Evolutionary conservation across 345 rosid genomes (phyloP), one percentile per base, ranked within the genome.

Genomic region (Gossypium longicalyx): DNA sequence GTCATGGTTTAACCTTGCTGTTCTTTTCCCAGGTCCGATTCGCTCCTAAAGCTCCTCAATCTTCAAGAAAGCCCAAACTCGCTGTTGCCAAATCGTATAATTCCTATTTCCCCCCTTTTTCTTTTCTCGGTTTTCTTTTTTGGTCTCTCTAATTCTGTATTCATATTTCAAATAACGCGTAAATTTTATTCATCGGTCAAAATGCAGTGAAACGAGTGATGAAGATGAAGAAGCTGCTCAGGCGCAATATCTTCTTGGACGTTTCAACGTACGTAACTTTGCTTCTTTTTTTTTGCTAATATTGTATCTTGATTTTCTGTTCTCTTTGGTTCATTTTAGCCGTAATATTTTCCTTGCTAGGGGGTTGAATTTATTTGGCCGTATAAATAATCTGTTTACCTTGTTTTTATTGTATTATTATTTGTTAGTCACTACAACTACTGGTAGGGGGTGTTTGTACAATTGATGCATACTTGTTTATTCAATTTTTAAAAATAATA

Each of bases 241-340:
- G 67, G 89, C 87, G 63, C 80, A 69, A 77, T 49, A 45, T 82
- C 91, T 89, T 74, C 77, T 89, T 62, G 75, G 66, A 53, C 84
- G 78, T 62, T 83, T 87, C 83, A 79, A 60, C 54, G 91, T 88
- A 77, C 38, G 71, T 68, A 29, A 17, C 20, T 19, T 11, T 44
- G 38, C 6, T 34, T 1, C 38, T 34, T 4, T 34, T 4, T 9
- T 65, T 8, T 65, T 8, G 12, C 25, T 64, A 1, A 38, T 38
- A 34, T 64, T 41, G 3, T 9, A 17, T 38, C 48, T 41, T 64
- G 41, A 34, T 34, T 34, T 34, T 5, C 41, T 34, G 7, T 34
- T 34, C 11, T 60, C 9, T 12, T 60, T 25, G n/a, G 13, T 60
- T 5, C 19, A 61, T 60, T 60, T 15, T n/a, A 17, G 41, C 11